phyloP scores from a whole-genome alignment of 2,329 filamentous ascomycete genomes.

The Remersonia thermophila region DNA sequence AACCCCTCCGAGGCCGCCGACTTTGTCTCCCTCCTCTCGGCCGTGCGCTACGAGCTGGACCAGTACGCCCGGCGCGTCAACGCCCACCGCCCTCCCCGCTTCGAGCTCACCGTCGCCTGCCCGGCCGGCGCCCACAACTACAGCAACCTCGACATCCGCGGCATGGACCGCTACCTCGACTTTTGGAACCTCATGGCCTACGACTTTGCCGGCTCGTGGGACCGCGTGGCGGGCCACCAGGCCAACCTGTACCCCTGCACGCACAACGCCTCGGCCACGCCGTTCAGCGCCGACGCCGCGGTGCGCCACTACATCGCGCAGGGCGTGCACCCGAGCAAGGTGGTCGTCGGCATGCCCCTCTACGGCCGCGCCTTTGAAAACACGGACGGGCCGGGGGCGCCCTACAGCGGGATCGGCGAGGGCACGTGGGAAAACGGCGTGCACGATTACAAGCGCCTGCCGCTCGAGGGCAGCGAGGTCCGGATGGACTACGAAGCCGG shows the following conservation, averaged over 20 bases:
- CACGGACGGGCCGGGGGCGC: constrained; percentile 60
- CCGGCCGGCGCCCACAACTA: constrained; percentile 52
- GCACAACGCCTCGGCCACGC: constrained; percentile 51
- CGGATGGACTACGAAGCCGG: constrained; percentile 48
- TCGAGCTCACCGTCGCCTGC: constrained; percentile 53
- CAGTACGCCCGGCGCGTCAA: constrained; percentile 35
- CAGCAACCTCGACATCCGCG: constrained; percentile 46
- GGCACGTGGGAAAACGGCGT: constrained; percentile 79
- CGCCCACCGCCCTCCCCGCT: constrained; percentile 34
- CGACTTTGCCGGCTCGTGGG: constrained; percentile 79
- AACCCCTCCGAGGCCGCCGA: constrained; percentile 40
- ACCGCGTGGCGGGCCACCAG: constrained; percentile 58
- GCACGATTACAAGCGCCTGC: constrained; percentile 80
- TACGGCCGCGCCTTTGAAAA: constrained; percentile 78
- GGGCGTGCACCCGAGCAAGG: constrained; percentile 56
- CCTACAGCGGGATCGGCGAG: constrained; percentile 60
- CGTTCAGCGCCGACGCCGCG: constrained; percentile 63
- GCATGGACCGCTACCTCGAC: constrained; percentile 55
- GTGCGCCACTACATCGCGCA: constrained; percentile 56
- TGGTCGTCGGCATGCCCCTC: constrained; percentile 83
- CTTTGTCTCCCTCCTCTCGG: constrained; percentile 46
- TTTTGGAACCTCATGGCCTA: constrained; percentile 84
- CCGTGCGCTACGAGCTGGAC: constrained; percentile 46
- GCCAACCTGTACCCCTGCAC: constrained; percentile 59
- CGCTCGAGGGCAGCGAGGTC: constrained; percentile 53